phyloP scores from a whole-genome alignment of 805 yeast genomes.

The Wickerhamiella occidentalis region DNA sequence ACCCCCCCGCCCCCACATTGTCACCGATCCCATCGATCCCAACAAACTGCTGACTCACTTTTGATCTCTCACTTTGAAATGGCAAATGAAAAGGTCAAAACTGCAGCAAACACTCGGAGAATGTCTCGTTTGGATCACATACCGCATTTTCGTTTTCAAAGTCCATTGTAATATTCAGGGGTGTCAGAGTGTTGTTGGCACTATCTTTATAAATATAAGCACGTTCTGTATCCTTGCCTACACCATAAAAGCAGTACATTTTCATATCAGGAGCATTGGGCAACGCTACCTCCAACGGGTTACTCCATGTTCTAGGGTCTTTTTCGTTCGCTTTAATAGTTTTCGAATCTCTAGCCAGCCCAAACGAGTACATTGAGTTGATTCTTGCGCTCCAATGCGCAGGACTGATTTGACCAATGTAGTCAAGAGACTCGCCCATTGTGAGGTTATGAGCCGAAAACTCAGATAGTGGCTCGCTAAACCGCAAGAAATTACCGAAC shows the following conservation, averaged over 20 bases:
- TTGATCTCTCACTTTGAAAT: no score
- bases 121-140: no score
- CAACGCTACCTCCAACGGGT: slow-evolving; percentile 82
- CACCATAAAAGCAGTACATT: slow-evolving; percentile 82
- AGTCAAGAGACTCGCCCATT: slow-evolving; percentile 54
- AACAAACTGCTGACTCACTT: no score
- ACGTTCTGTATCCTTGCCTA: slow-evolving; percentile 93
- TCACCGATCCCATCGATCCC: no score
- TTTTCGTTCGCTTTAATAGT: slow-evolving; percentile 56
- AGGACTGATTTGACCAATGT: slow-evolving; percentile 53
- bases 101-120: no score
- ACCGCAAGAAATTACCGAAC: slow-evolving; percentile 65
- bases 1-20: no score
- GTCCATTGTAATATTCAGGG: slow-evolving; percentile 62
- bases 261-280: slow-evolving; percentile 93
- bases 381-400: slow-evolving; percentile 62
- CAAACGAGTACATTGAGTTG: slow-evolving; percentile 62
- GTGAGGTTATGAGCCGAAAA: slow-evolving; percentile 46
- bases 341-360: slow-evolving; percentile 46
- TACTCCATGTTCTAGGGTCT: slow-evolving; percentile 78
- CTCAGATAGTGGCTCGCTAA: slow-evolving; percentile 36
- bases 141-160: slow-evolving; percentile 56
- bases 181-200: slow-evolving; percentile 36
- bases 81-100: no score
- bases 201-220: slow-evolving; percentile 77